Evolutionary conservation across 352 stramenopile genomes (phyloP).

Genomic region (Pythium volutum): DNA sequence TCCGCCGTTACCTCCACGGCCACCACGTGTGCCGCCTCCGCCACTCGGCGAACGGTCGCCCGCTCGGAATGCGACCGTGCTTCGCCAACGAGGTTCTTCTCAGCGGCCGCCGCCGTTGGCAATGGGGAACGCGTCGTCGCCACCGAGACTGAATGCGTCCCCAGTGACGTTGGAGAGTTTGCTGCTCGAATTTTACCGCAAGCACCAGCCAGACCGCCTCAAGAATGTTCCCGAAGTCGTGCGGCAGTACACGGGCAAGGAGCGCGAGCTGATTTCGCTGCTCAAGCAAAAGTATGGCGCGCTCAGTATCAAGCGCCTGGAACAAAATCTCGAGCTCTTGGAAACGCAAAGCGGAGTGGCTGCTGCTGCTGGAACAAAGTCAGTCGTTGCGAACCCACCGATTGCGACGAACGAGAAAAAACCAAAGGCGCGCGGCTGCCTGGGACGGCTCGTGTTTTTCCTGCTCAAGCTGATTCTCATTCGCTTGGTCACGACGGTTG

Average conservation of each 20-base stretch:
- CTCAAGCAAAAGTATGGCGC: conserved; percentile 73
- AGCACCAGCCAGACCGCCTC: conserved; percentile 73
- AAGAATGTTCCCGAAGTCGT: conserved; percentile 58
- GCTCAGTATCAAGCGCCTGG: conserved; percentile 66
- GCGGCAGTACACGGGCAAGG: conserved; percentile 57
- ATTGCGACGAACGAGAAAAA: not conserved
- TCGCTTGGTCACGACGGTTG: not conserved
- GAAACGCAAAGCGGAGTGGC: conserved; percentile 18
- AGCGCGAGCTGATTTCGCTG: conserved; percentile 55
- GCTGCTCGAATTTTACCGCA: conserved; percentile 66
- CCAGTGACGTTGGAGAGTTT: conserved; percentile 47
- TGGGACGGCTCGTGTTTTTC: conserved; percentile 22
- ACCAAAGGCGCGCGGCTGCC: conserved; percentile 8
- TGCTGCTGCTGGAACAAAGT: not conserved
- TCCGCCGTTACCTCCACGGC: conserved; percentile 10
- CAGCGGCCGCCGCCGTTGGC: not conserved
- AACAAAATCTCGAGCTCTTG: conserved; percentile 50
- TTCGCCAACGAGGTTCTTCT: conserved; percentile 15
- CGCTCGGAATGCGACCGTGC: conserved; percentile 15
- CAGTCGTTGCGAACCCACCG: not conserved
- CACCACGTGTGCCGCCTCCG: conserved; percentile 17
- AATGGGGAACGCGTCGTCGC: not conserved
- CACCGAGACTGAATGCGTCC: not conserved
- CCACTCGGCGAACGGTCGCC: conserved; percentile 5
- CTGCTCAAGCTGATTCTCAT: conserved; percentile 21